Evolutionary conservation across 768 basidiomycete species (phyloP).

Genomic region (Boletus insuetus): DNA sequence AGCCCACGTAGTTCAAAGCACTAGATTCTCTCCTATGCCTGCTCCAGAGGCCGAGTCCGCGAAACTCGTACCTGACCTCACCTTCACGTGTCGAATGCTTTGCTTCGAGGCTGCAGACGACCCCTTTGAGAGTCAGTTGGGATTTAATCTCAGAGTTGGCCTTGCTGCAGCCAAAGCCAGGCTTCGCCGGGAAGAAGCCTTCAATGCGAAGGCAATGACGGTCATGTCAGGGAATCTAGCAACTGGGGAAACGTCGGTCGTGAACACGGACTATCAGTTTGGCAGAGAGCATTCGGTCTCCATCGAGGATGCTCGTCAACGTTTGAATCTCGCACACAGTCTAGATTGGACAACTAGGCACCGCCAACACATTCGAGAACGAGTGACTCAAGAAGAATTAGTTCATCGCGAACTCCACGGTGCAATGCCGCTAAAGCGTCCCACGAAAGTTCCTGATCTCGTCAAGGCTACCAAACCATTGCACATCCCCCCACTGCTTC

Average conservation of each 20-base stretch:
- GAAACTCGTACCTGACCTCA: constrained; percentile 65
- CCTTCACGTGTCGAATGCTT: constrained; percentile 55
- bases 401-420: constrained; percentile 47
- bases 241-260: constrained; percentile 32
- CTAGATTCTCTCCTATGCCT: constrained; percentile 52
- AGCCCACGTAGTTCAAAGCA: constrained; percentile 48
- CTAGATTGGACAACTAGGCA: constrained; percentile 67
- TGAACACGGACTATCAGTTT: constrained; percentile 62
- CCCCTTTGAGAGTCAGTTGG: constrained; percentile 74
- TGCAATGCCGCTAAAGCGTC: constrained; percentile 28
- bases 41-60: constrained; percentile 68
- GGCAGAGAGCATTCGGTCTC: constrained; percentile 61
- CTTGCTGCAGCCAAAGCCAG: constrained; percentile 67
- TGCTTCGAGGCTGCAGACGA: constrained; percentile 83
- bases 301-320: constrained; percentile 65
- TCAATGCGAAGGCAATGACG: constrained; percentile 71
- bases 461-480: constrained; percentile 37
- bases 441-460: constrained; percentile 40
- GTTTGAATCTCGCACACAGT: constrained; percentile 67
- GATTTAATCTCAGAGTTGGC: constrained; percentile 71
- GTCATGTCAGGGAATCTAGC: constrained; percentile 38
- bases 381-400: constrained; percentile 46
- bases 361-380: constrained; percentile 46
- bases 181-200: constrained; percentile 75
- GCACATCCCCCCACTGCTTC: constrained; percentile 64